Base-by-base conservation (phyloP, 2,329 filamentous ascomycete genomes). In the Cucurbitaria berberidis region DNA sequence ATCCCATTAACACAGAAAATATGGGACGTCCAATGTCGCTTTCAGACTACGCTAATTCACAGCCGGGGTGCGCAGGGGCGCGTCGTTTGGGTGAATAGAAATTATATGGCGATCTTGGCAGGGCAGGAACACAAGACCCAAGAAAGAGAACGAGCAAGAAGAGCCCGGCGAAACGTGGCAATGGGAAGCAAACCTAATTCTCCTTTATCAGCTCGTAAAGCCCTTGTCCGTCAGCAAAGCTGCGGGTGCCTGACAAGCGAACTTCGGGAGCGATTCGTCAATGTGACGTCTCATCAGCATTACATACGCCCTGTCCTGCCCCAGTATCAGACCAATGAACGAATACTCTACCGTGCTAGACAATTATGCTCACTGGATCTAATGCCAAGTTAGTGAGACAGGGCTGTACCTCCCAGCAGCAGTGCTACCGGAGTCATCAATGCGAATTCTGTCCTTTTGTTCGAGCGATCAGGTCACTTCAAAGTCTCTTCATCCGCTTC, bases 311-410 rank as follows among this genome's bases (percentile, higher is more conserved):
- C n/a, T n/a, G 41, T 39, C 40, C 24, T 43, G n/a, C 22, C 41
- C 27, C 26, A 16, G 22, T 41, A 16, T n/a, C n/a, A n/a, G n/a
- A n/a, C n/a, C 24, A 36, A 19, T 42, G 39, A 49, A 52, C 46
- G 32, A 44, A 32, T 40, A 21, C 48, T 43, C 29, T 47, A 48
- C 55, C 52, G 38, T 46, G 45, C 52, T 52, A 38, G 9, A 11
- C 9, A 51, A 39, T 22, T 38, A 34, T 40, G 19, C 51, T 34
- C 32, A 41, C 40, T 41, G 41, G 45, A 22, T 29, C 16, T 38
- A 46, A 42, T 35, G 19, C 48, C 27, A n/a, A n/a, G 29, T 52
- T 15, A 9, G 32, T 22, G 52, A 8, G 29, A 26, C 11, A 18
- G 15, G 39, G 16, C 24, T 29, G 32, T 24, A 38, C 27, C 24